These are phyloP conservation scores for Tetradesmus lagerheimii DNA, from an alignment of 139 green algal species.

Conservation along the genomic window DNA sequence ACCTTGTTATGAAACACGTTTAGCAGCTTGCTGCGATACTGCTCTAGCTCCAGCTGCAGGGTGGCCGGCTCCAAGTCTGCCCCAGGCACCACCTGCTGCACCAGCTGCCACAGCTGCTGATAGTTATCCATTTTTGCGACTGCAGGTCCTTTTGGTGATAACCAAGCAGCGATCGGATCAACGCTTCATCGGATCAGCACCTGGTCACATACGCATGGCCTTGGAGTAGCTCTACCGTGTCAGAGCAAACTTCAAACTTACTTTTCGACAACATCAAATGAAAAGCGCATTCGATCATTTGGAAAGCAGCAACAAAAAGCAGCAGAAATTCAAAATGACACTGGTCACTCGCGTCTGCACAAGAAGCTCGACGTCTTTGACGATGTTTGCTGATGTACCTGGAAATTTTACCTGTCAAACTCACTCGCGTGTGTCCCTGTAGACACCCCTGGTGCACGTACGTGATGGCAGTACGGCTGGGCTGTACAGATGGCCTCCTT, in stretches of 20 bases:
- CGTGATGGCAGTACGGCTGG: neutral
- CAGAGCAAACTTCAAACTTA: neutral
- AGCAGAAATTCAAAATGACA: constrained; percentile 2
- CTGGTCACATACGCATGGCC: neutral
- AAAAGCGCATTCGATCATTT: neutral
- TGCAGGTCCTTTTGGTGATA: too few relatives aligned
- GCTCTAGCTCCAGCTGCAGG: constrained; percentile 57
- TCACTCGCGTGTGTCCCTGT: too few relatives aligned
- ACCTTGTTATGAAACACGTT: constrained; percentile 75
- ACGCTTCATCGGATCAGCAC: neutral
- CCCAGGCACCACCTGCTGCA: constrained; percentile 41
- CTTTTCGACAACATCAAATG: neutral
- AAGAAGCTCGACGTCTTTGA: neutral
- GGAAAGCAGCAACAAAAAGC: neutral
- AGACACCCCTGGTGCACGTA: neutral
- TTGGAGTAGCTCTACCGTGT: neutral
- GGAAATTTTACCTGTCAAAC: too few relatives aligned
- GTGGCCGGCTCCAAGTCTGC: constrained; percentile 18
- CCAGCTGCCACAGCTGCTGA: constrained; percentile 33
- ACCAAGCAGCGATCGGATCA: neutral
- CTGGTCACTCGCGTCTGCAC: neutral
- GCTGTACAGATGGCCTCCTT: neutral
- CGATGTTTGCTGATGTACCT: neutral
- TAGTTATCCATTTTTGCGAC: constrained; percentile 20
- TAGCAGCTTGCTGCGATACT: constrained; percentile 60